A percentile compares a stretch with the other conserved stretches of the same genome.
phyloP scores from a whole-genome alignment of 805 yeast genomes.

The Candida odintsovae region DNA sequence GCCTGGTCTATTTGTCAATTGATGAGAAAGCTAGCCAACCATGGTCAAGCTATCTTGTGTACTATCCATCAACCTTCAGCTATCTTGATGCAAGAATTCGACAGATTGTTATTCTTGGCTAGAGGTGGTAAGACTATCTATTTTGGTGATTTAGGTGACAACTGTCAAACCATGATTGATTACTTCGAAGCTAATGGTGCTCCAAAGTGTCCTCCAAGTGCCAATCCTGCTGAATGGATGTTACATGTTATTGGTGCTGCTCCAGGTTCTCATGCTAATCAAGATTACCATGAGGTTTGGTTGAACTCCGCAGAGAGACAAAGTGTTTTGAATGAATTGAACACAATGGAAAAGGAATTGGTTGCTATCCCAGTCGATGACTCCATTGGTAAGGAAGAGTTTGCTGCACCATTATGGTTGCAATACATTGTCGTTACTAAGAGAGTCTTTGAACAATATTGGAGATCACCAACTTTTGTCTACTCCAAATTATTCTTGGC shows the following conservation, averaged over 20 bases:
- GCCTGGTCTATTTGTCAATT: constrained; percentile 62
- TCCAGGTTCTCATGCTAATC: too few relatives aligned
- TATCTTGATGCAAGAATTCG: constrained; percentile 68
- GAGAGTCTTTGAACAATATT: too few relatives aligned
- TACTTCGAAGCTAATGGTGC: constrained; percentile 68
- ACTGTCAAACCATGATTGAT: constrained; percentile 50
- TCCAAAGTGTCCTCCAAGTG: constrained; percentile 56
- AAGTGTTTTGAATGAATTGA: too few relatives aligned
- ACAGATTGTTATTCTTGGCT: constrained; percentile 63
- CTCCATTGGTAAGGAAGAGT: too few relatives aligned
- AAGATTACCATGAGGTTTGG: too few relatives aligned
- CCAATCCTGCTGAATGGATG: constrained; percentile 93
- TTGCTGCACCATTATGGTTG: too few relatives aligned
- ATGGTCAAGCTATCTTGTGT: constrained; percentile 62
- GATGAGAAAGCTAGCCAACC: constrained; percentile 52
- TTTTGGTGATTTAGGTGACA: constrained; percentile 66
- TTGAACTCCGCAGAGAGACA: too few relatives aligned
- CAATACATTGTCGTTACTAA: too few relatives aligned
- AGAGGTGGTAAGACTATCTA: constrained; percentile 71
- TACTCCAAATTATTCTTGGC: too few relatives aligned
- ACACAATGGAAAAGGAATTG: too few relatives aligned
- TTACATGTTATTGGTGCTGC: constrained; percentile 66
- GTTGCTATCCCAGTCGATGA: too few relatives aligned
- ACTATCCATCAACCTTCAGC: constrained; percentile 90
- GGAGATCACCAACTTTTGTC: too few relatives aligned